Evolutionary conservation across 2,329 filamentous ascomycete species (phyloP).

Genomic region (Rhynchosporium secalis): DNA sequence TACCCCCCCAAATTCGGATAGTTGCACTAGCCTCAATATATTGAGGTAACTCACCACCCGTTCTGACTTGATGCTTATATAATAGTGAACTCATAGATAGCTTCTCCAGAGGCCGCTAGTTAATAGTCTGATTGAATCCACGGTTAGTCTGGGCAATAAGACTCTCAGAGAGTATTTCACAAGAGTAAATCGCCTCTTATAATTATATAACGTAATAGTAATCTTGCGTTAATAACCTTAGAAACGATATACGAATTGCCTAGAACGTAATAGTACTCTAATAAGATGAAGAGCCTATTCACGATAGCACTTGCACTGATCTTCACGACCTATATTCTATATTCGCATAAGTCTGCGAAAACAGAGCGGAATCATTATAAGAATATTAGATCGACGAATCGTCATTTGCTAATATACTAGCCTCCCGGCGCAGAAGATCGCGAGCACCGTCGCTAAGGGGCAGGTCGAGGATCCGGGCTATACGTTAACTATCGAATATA

Average conservation of each 20-base stretch:
- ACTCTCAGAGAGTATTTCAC: not conserved
- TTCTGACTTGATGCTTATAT: not conserved
- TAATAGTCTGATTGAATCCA: not conserved
- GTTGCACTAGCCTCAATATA: not conserved
- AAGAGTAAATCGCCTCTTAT: slow-evolving; percentile 2
- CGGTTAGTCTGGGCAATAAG: not conserved
- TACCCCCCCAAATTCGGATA: not conserved
- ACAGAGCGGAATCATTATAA: not conserved
- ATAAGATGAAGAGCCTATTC: slow-evolving; percentile 21
- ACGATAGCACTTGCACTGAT: slow-evolving; percentile 18
- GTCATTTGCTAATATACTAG: slow-evolving; percentile 7
- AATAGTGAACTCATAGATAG: not conserved
- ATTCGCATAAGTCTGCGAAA: slow-evolving; percentile 7
- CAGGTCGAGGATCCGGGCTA: slow-evolving; percentile 12
- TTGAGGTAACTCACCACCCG: not conserved
- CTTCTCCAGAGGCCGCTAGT: not conserved
- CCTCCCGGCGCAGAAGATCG: slow-evolving; percentile 5
- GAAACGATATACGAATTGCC: slow-evolving; percentile 15
- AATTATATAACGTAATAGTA: fast-evolving
- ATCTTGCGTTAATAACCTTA: not conserved
- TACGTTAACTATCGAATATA: slow-evolving; percentile 16
- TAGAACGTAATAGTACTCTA: slow-evolving; percentile 14
- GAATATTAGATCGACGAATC: slow-evolving; percentile 1
- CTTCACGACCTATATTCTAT: slow-evolving; percentile 18
- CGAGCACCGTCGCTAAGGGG: slow-evolving; percentile 5